Percentiles rank a stretch among this genome's conserved stretches.
Conservation (phyloP, 768 basidiomycete species). For the Hygrophorus pudorinus region DNA sequence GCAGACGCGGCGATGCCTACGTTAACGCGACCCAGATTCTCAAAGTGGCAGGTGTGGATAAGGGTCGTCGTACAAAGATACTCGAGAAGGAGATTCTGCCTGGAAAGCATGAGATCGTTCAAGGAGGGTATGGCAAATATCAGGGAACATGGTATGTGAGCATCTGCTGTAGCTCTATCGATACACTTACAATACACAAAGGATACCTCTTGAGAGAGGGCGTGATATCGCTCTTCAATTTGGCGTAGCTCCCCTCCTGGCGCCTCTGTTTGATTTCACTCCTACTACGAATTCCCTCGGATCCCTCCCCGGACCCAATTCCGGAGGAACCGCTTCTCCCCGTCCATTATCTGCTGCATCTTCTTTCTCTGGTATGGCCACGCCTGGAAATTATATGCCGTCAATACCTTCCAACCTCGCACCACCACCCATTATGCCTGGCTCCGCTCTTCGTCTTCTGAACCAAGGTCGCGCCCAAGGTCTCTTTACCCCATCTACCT, state of each 20-base stretch:
- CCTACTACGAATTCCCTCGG: constrained; percentile 64
- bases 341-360: constrained; percentile 61
- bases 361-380: constrained; percentile 49
- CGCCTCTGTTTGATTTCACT: constrained; percentile 89
- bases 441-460: constrained; percentile 72
- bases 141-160: constrained; percentile 89
- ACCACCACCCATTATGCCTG: constrained; percentile 81
- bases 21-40: constrained; percentile 99
- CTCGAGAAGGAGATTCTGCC: constrained; percentile 94
- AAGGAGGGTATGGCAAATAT: constrained; percentile 98
- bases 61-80: constrained; percentile 93
- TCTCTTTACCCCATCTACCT: constrained; percentile 77
- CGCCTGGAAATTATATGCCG: constrained; percentile 33
- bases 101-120: constrained; percentile 95
- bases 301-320: constrained; percentile 49
- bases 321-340: constrained; percentile 40
- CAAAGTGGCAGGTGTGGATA: constrained; percentile 97
- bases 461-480: constrained; percentile 84
- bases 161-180: constrained; percentile 4
- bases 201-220: constrained; percentile 94
- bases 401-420: constrained; percentile 48
- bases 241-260: constrained; percentile 80
- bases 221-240: constrained; percentile 88
- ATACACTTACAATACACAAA: constrained; percentile 19
- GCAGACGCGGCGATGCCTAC: constrained; percentile 85